A percentile compares a stretch with the other conserved stretches of the same genome.
Evolutionary conservation across 768 basidiomycete genomes (phyloP).

Genomic region (Hygrophoropsis aurantiaca): DNA sequence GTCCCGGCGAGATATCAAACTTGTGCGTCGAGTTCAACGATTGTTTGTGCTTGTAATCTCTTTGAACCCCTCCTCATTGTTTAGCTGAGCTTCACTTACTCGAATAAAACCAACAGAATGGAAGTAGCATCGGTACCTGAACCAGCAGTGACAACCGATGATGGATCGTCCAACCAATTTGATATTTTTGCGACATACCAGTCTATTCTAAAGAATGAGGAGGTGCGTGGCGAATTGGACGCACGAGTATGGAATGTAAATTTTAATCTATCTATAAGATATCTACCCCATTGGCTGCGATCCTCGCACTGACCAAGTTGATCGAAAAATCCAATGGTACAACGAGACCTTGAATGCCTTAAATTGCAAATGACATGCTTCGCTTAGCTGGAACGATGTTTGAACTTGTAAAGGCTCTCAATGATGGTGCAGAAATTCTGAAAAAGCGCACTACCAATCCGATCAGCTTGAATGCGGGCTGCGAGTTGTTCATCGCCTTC

Average conservation of each 20-base stretch:
- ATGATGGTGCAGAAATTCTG: slow-evolving; percentile 68
- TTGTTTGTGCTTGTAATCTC: too few relatives aligned
- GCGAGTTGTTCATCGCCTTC: slow-evolving; percentile 87
- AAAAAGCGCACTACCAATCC: slow-evolving; percentile 68
- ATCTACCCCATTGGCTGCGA: slow-evolving; percentile 84
- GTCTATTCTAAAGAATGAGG: slow-evolving; percentile 58
- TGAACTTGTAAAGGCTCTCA: slow-evolving; percentile 84
- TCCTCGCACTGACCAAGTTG: slow-evolving; percentile 79
- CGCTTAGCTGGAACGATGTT: slow-evolving; percentile 83
- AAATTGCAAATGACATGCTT: slow-evolving; percentile 6
- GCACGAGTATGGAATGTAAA: background rate
- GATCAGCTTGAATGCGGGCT: slow-evolving; percentile 85
- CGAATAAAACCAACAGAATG: too few relatives aligned
- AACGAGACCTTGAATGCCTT: slow-evolving; percentile 11
- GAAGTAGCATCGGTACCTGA: too few relatives aligned
- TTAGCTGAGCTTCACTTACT: too few relatives aligned
- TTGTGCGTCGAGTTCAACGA: too few relatives aligned
- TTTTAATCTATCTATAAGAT: slow-evolving; percentile 44
- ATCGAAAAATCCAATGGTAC: slow-evolving; percentile 80
- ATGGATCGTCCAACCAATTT: slow-evolving; percentile 23
- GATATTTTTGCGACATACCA: slow-evolving; percentile 57
- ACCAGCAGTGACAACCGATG: background rate
- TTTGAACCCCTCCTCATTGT: too few relatives aligned
- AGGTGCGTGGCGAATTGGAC: slow-evolving; percentile 45
- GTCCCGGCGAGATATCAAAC: too few relatives aligned